Conservation (phyloP, 352 stramenopile genomes). For the Globisporangium perplexum region DNA sequence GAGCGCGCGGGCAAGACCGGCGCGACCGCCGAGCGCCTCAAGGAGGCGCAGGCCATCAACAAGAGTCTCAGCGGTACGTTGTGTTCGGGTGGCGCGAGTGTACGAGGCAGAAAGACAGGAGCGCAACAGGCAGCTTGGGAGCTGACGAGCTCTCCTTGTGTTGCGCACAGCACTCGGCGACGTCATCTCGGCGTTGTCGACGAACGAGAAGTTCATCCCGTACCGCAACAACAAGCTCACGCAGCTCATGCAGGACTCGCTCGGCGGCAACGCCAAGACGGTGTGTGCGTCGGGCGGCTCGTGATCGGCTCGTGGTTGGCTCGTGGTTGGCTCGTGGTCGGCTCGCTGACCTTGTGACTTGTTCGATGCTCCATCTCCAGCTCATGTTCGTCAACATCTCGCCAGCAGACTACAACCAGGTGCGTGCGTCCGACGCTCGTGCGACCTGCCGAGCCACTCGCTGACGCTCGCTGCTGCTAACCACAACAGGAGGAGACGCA, state of each 20-base stretch:
- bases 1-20: conserved; percentile 85
- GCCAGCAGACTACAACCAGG: conserved; percentile 86
- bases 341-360: neutral
- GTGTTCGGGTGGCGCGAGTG: too few relatives aligned
- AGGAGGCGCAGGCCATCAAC: conserved; percentile 89
- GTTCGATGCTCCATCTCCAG: conserved; percentile 15
- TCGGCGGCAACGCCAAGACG: conserved; percentile 92
- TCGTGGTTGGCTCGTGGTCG: neutral
- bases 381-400: conserved; percentile 91
- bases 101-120: too few relatives aligned
- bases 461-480: neutral
- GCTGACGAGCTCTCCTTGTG: too few relatives aligned
- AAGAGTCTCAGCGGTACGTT: conserved; percentile 77
- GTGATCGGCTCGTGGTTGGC: neutral
- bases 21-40: conserved; percentile 77
- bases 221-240: conserved; percentile 94
- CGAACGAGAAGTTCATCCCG: conserved; percentile 91
- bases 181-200: conserved; percentile 90
- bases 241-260: conserved; percentile 91
- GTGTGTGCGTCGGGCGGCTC: conserved; percentile 23
- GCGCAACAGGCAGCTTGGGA: too few relatives aligned
- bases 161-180: conserved; percentile 85
- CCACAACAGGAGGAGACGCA: conserved; percentile 65
- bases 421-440: conserved; percentile 19
- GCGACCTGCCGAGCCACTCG: too few relatives aligned